Evolutionary conservation across 2,329 filamentous ascomycete species (phyloP).

Genomic region (Colletotrichum echinochloae): DNA sequence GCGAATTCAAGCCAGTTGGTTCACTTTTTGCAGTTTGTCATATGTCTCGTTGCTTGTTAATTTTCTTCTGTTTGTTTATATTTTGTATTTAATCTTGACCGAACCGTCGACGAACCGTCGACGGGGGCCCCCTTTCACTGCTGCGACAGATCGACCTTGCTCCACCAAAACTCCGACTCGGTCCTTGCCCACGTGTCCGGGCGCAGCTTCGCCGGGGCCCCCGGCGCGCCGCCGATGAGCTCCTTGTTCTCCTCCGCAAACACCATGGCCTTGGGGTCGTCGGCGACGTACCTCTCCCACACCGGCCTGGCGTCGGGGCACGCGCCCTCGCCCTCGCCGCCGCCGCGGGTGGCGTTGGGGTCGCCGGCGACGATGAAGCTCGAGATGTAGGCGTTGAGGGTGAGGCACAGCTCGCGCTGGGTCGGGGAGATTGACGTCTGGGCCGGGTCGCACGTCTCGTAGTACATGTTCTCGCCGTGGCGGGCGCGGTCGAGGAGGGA

Average conservation of each 20-base stretch:
- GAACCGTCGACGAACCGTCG: neutral
- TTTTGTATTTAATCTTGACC: neutral
- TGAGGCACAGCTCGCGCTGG: constrained; percentile 52
- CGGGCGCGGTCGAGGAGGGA: constrained; percentile 53
- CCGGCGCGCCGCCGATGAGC: constrained; percentile 51
- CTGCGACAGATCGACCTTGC: constrained; percentile 61
- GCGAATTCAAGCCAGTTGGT: too few relatives aligned
- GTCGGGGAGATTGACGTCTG: constrained; percentile 57
- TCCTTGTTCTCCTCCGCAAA: constrained; percentile 73
- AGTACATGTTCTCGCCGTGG: constrained; percentile 59
- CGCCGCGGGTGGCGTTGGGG: constrained; percentile 23
- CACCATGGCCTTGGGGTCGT: constrained; percentile 57
- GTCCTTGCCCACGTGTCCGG: constrained; percentile 55
- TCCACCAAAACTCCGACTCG: constrained; percentile 73
- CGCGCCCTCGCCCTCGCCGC: too few relatives aligned
- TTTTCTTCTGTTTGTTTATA: neutral
- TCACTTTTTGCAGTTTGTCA: too few relatives aligned
- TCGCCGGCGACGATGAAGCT: constrained; percentile 49
- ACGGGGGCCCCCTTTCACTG: too few relatives aligned
- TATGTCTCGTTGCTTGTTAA: too few relatives aligned
- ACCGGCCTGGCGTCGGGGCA: constrained; percentile 55
- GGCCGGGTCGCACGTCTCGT: constrained; percentile 44
- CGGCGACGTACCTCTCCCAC: constrained; percentile 44
- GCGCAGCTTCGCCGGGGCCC: constrained; percentile 57
- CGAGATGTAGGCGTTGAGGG: constrained; percentile 55